These are phyloP conservation scores for Amylocarpus encephaloides DNA, from an alignment of 2,329 filamentous ascomycete species.

Conservation along the genomic window DNA sequence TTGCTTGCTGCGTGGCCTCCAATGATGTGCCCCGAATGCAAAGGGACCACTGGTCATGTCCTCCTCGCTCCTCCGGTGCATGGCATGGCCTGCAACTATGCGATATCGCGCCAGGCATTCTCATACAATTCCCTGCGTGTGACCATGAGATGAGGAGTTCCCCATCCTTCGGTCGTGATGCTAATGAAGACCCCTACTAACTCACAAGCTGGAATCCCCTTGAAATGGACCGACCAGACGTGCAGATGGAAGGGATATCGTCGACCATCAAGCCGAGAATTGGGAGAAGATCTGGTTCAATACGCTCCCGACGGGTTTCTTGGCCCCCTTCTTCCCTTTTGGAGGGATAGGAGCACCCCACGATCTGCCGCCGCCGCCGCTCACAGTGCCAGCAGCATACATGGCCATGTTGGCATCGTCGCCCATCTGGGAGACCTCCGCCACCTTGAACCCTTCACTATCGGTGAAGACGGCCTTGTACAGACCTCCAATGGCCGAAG, in stretches of 20 bases:
- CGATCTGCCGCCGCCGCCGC: neutral
- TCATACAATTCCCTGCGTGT: slow-evolving; percentile 12
- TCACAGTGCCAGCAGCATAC: neutral
- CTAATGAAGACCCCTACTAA: neutral
- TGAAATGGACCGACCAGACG: neutral
- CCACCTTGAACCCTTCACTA: slow-evolving; percentile 57
- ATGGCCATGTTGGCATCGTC: neutral
- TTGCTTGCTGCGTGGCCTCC: neutral
- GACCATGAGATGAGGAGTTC: slow-evolving; percentile 1
- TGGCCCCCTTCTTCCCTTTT: slow-evolving; percentile 10
- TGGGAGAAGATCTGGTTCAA: neutral
- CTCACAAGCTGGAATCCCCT: neutral
- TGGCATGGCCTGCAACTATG: slow-evolving; percentile 8
- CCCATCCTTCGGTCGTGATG: neutral
- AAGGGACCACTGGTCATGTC: neutral
- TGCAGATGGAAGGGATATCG: neutral
- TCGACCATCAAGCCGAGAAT: neutral
- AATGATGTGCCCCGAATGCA: neutral
- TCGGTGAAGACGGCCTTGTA: slow-evolving; percentile 71
- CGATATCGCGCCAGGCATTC: slow-evolving; percentile 7
- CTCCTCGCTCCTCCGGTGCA: slow-evolving; percentile 4
- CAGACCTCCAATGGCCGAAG: slow-evolving; percentile 59
- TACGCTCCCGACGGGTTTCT: neutral
- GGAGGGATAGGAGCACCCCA: neutral
- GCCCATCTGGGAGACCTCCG: neutral